These are phyloP conservation scores for Truncatella angustata DNA, from an alignment of 2,329 filamentous ascomycete species.

Conservation along the genomic window DNA sequence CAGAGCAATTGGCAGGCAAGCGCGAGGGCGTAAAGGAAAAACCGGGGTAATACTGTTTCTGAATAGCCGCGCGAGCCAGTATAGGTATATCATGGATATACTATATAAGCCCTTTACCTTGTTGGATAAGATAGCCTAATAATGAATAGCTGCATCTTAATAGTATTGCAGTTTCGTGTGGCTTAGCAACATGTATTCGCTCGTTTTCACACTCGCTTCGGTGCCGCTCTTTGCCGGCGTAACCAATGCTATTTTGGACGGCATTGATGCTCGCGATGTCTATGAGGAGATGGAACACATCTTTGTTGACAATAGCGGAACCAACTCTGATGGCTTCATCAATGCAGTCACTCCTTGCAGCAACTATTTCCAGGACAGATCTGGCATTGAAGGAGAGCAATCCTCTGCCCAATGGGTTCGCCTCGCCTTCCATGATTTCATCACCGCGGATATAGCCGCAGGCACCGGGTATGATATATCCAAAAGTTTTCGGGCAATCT, in stretches of 20 bases:
- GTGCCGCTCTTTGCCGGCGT: not conserved
- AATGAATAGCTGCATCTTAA: not conserved
- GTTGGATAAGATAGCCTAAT: not conserved
- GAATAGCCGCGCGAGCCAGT: slow-evolving; percentile 1
- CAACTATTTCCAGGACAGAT: slow-evolving; percentile 1
- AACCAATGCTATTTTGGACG: not conserved
- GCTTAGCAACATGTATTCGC: not conserved
- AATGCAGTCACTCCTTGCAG: slow-evolving; percentile 3
- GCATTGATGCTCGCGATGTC: not conserved
- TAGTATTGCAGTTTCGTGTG: not conserved
- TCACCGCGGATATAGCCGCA: slow-evolving; percentile 1
- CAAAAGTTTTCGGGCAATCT: not conserved
- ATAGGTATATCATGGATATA: not conserved
- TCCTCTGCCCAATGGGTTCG: slow-evolving; percentile 4
- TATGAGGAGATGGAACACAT: slow-evolving; percentile 5
- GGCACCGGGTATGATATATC: slow-evolving; percentile 3
- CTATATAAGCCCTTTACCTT: not conserved
- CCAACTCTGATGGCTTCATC: slow-evolving; percentile 3
- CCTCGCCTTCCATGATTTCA: slow-evolving; percentile 2
- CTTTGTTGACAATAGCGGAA: slow-evolving; percentile 1
- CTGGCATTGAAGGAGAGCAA: slow-evolving; percentile 1
- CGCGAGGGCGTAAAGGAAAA: not conserved
- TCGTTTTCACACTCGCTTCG: not conserved
- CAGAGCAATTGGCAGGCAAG: not conserved
- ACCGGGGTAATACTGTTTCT: not conserved